Base-by-base conservation (phyloP, 2,329 filamentous ascomycete genomes). In the Dactylellina cionopaga region DNA sequence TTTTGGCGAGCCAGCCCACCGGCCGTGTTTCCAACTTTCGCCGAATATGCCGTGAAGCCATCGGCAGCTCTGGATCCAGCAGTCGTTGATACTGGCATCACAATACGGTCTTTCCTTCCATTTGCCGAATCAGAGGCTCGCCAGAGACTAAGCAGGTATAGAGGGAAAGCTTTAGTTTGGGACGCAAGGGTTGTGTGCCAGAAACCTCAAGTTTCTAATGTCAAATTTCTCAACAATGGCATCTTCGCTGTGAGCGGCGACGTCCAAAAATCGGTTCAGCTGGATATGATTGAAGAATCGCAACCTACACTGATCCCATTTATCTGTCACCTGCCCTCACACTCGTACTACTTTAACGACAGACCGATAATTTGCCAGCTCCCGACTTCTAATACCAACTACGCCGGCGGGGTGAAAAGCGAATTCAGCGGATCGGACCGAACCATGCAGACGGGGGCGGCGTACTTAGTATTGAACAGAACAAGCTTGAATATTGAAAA, bases 141-240 rank as follows among this genome's bases (percentile, higher is more conserved):
- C 22, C 24, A n/a, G 5, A 58, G 24, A 3, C 4, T 66, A 9
- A 66, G 39, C n/a, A 41, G 33, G 10, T 66, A 25, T 24, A 58
- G 33, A 5, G 62, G 62, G 5, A 66, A 27, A 29, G 6, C 29
- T 2, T 17, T 66, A 29, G 51, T 66, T 27, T 59, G 41, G 41
- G 62, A 66, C 39, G 41, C 62, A 10, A 66, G 62, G 44, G 41
- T 66, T 7, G 22, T 66, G 5, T 66, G 49, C 25, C 62, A 66
- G 37, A 66, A 59, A 22, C 62, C 62, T 19, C 10, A 41, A 15
- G n/a, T 66, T 2, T 58, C 51, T 4, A 43, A 59, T 19, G 19
- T 31, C 15, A 10, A 22, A 37, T 5, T 46, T 1, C 10, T 13
- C n/a, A 11, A 10, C n/a, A n/a, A n/a, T 9, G 29, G 22, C 7